phyloP scores from a whole-genome alignment of 2,329 filamentous ascomycete species.

The Xylaria sp. region DNA sequence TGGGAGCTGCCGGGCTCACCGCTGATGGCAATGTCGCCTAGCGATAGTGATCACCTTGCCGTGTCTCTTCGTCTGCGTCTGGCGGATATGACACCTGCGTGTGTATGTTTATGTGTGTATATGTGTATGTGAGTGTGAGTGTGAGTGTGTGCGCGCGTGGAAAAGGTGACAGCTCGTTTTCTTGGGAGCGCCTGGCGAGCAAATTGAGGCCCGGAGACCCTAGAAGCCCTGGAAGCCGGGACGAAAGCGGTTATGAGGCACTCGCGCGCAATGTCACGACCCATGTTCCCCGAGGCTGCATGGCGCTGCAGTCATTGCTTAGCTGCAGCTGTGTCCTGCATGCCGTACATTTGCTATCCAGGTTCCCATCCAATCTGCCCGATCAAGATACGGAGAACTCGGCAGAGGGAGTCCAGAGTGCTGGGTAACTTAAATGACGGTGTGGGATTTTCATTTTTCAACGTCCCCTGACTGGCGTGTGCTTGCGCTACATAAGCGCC shows the following conservation, averaged over 20 bases:
- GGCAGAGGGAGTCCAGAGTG: constrained; percentile 34
- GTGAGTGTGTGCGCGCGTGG: no score
- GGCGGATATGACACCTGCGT: constrained; percentile 9
- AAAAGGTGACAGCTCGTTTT: not conserved
- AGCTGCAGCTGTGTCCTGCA: constrained; percentile 40
- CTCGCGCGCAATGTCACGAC: constrained; percentile 18
- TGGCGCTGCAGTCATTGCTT: constrained; percentile 34
- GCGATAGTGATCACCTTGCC: constrained; percentile 23
- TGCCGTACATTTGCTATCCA: constrained; percentile 34
- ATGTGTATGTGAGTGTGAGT: no score
- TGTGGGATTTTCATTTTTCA: constrained; percentile 14
- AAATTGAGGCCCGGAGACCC: not conserved
- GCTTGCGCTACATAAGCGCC: constrained; percentile 11
- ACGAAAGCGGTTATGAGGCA: constrained; percentile 19
- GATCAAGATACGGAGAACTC: constrained; percentile 37
- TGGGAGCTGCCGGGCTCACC: constrained; percentile 23
- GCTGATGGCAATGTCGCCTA: constrained; percentile 27
- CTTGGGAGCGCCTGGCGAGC: not conserved
- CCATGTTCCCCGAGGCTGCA: constrained; percentile 34
- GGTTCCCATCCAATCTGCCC: constrained; percentile 30
- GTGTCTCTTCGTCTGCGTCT: constrained; percentile 15
- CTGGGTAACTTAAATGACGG: constrained; percentile 25
- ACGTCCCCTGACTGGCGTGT: constrained; percentile 10
- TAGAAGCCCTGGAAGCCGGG: constrained; percentile 13
- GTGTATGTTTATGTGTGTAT: no score